Evolutionary conservation across 768 basidiomycete species (phyloP).

Genomic region (Tulasnella calospora): DNA sequence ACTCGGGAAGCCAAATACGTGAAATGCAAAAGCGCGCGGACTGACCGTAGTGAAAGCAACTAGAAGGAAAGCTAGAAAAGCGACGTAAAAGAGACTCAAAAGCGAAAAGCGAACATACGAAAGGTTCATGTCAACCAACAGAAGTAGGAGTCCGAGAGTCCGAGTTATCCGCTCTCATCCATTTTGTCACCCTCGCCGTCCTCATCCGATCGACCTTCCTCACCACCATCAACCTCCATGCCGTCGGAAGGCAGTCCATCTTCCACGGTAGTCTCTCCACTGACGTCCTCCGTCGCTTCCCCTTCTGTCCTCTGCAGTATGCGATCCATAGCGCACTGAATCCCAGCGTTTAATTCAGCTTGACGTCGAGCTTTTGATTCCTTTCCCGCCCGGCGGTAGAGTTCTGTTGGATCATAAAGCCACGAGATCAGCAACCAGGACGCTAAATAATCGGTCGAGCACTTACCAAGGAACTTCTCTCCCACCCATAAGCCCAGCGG

Average conservation of each 20-base stretch:
- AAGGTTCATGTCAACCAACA: not conserved
- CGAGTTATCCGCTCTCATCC: not conserved
- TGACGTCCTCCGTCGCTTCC: not conserved
- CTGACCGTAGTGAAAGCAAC: not conserved
- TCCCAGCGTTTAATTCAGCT: slow-evolving; percentile 9
- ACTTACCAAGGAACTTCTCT: slow-evolving; percentile 59
- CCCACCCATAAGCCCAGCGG: slow-evolving; percentile 68
- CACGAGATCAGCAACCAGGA: not conserved
- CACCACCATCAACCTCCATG: not conserved
- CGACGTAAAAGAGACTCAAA: not conserved
- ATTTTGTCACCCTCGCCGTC: not conserved
- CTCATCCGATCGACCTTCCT: not conserved
- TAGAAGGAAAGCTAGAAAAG: not conserved
- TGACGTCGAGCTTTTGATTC: slow-evolving; percentile 12
- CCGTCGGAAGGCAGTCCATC: not conserved
- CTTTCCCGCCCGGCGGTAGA: slow-evolving; percentile 18
- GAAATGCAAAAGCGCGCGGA: not conserved
- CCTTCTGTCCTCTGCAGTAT: not conserved
- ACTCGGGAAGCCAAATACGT: not conserved
- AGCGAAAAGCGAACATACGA: not conserved
- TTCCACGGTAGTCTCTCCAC: not conserved
- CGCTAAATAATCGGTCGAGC: not conserved
- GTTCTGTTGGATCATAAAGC: not conserved
- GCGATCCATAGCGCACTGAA: not conserved
- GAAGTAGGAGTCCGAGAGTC: not conserved